Conservation (phyloP, 129 eudicot genomes). For the Tagetes erecta region DNA sequence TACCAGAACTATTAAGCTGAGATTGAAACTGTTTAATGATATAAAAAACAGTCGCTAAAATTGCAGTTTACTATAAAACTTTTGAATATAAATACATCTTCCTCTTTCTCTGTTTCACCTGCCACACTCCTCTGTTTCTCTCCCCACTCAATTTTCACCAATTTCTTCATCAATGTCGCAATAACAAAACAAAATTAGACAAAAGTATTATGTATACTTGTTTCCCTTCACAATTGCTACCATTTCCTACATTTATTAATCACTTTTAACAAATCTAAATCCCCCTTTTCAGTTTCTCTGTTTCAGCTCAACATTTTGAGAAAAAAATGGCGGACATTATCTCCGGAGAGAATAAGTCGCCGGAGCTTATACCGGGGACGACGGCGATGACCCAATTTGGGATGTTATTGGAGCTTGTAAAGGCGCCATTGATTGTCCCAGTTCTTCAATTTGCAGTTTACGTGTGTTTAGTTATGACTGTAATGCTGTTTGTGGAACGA, state of each 20-base stretch:
- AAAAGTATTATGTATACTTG: constrained; percentile 12
- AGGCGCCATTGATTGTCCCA: constrained; percentile 67
- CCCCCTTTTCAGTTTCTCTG: constrained; percentile 26
- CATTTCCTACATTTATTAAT: constrained; percentile 14
- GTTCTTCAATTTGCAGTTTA: constrained; percentile 54
- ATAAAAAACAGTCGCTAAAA: no score
- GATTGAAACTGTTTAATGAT: no score
- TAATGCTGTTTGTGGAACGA: constrained; percentile 76
- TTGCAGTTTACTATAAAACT: neutral
- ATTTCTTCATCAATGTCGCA: constrained; percentile 37
- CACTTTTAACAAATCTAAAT: neutral
- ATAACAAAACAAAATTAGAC: neutral
- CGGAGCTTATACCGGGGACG: constrained; percentile 49
- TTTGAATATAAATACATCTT: constrained; percentile 37
- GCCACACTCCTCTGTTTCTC: constrained; percentile 23
- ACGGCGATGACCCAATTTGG: constrained; percentile 43
- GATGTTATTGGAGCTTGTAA: constrained; percentile 58
- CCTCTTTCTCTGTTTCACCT: constrained; percentile 22
- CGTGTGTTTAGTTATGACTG: constrained; percentile 57
- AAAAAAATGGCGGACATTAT: constrained; percentile 61
- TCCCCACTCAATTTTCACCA: constrained; percentile 13
- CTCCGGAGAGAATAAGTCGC: constrained; percentile 36
- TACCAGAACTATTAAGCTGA: no score
- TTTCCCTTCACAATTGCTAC: neutral
- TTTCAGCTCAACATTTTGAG: constrained; percentile 24